Evolutionary conservation across 139 green algal genomes (phyloP).

Genomic region (Nannochloris sp.): DNA sequence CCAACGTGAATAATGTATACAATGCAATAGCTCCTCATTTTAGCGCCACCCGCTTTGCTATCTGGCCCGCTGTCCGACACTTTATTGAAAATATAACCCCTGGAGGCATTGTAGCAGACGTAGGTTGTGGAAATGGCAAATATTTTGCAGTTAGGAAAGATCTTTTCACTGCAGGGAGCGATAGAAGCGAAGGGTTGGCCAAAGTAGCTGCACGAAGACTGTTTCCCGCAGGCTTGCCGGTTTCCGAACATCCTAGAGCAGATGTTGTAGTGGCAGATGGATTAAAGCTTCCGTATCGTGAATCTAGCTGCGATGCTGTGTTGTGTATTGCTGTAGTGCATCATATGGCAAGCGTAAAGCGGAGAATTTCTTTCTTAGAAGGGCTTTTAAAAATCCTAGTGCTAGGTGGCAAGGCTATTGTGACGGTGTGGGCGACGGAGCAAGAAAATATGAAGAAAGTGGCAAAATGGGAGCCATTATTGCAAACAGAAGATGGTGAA

Average conservation of each 20-base stretch:
- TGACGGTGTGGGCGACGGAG: conserved; percentile 89
- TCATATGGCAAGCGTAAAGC: conserved; percentile 67
- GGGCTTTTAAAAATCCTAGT: conserved; percentile 71
- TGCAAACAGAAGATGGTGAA: not conserved
- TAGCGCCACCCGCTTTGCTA: conserved; percentile 79
- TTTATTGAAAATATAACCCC: conserved; percentile 75
- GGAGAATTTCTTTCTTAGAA: conserved; percentile 56
- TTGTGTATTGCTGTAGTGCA: conserved; percentile 97
- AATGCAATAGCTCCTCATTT: conserved; percentile 96
- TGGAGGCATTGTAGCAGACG: conserved; percentile 71
- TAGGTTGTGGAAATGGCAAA: conserved; percentile 98
- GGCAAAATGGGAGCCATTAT: conserved; percentile 74
- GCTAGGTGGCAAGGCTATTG: conserved; percentile 55
- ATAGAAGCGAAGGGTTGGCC: conserved; percentile 58
- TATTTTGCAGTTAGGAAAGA: conserved; percentile 81
- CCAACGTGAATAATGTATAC: conserved; percentile 85
- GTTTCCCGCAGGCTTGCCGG: not conserved
- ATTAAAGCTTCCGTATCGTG: conserved; percentile 66
- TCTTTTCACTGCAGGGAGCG: conserved; percentile 61
- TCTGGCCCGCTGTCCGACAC: conserved; percentile 79
- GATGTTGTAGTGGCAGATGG: conserved; percentile 84
- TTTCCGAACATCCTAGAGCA: conserved; percentile 10
- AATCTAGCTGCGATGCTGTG: conserved; percentile 65
- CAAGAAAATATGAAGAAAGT: conserved; percentile 86
- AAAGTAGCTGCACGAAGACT: conserved; percentile 38